Conservation (phyloP, 148 eudicot species). For the Rhododendron ovatum region DNA sequence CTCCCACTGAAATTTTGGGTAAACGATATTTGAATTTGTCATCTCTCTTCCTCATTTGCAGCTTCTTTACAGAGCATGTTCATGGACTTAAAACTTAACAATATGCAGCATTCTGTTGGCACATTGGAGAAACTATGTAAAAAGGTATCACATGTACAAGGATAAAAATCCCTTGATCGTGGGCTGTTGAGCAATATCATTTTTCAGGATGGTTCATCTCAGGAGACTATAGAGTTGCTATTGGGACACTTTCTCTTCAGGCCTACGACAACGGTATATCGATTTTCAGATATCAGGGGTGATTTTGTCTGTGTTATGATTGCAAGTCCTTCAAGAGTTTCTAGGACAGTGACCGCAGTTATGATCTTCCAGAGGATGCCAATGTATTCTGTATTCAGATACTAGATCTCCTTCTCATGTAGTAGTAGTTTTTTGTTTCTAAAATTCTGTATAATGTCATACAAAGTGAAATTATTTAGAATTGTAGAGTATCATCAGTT, state of each 20-base stretch:
- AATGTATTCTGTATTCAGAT: neutral
- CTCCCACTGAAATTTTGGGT: neutral
- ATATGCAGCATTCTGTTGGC: constrained; percentile 84
- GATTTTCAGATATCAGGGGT: neutral
- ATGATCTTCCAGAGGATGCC: neutral
- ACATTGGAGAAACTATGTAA: constrained; percentile 74
- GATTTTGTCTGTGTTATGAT: neutral
- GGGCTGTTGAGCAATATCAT: constrained; percentile 28
- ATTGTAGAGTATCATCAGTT: neutral
- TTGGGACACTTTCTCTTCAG: neutral
- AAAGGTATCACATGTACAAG: constrained; percentile 55
- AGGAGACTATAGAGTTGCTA: too few relatives aligned
- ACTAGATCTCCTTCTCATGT: neutral
- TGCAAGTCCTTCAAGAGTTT: neutral
- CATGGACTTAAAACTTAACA: constrained; percentile 72
- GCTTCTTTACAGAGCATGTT: constrained; percentile 70
- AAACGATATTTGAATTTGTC: neutral
- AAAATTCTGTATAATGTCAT: neutral
- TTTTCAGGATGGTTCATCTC: neutral
- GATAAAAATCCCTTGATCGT: constrained; percentile 75
- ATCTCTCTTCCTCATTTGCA: constrained; percentile 11
- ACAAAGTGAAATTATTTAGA: neutral
- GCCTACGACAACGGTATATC: neutral
- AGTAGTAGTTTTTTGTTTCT: neutral
- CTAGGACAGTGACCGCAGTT: neutral